Evolutionary conservation across 1,284 basidiomycete species (phyloP).

Genomic region (Tylopilus orsonianus): DNA sequence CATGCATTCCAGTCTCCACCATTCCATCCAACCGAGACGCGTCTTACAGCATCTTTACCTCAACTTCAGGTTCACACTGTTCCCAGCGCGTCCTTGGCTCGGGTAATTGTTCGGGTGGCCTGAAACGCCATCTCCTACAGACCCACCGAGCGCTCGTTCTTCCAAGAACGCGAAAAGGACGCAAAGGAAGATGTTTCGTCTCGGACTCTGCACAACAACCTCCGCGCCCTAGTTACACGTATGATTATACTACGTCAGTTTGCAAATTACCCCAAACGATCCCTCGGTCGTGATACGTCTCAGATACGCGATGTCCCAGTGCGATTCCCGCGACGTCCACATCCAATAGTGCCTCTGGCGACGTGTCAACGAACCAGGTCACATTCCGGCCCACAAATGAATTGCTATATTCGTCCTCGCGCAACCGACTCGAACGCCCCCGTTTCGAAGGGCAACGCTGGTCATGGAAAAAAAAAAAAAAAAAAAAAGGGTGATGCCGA

Average conservation of each 20-base stretch:
- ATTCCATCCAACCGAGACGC: neutral
- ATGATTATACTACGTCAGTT: neutral
- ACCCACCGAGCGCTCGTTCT: neutral
- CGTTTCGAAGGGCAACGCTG: neutral
- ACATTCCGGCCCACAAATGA: neutral
- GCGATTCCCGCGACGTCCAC: neutral
- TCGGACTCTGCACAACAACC: neutral
- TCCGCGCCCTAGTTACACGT: constrained; percentile 1
- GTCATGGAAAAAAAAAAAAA: neutral
- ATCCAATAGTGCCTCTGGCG: neutral
- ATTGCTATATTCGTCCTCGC: neutral
- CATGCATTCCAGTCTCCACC: too few relatives aligned
- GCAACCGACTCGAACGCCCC: neutral
- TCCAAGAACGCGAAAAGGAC: constrained; percentile 7
- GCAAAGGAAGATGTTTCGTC: neutral
- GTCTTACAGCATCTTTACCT: neutral
- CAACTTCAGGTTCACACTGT: neutral
- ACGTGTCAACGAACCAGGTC: neutral
- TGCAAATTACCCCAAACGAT: constrained; percentile 19
- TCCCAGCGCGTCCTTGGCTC: neutral
- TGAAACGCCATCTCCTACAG: constrained; percentile 15
- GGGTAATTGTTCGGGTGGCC: neutral
- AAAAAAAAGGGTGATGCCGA: neutral
- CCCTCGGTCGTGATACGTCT: neutral
- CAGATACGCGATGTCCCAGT: neutral